Evolutionary conservation across 2,329 filamentous ascomycete species (phyloP).

Genomic region (Cyclaneusma minus): DNA sequence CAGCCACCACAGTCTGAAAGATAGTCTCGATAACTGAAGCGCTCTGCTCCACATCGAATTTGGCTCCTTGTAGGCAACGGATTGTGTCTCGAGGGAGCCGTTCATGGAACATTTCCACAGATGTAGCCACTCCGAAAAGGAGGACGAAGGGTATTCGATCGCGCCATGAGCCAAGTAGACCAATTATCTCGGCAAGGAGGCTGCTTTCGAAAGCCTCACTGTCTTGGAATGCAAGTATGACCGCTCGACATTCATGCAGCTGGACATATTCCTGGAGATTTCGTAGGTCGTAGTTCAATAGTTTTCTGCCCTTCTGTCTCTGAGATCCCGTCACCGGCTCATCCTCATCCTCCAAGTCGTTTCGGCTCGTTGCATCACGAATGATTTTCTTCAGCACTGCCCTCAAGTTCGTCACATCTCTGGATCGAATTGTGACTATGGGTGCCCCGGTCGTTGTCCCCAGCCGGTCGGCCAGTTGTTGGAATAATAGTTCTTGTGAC

Average conservation of each 20-base stretch:
- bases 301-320: conserved; percentile 36
- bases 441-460: conserved; percentile 29
- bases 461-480: conserved; percentile 48
- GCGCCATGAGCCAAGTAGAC: conserved; percentile 49
- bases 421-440: conserved; percentile 53
- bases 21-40: conserved; percentile 57
- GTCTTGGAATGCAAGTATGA: conserved; percentile 64
- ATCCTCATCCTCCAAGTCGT: conserved; percentile 33
- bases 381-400: conserved; percentile 59
- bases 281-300: conserved; percentile 67
- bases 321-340: conserved; percentile 28
- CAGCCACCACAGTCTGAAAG: conserved; percentile 49
- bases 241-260: conserved; percentile 34
- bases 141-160: conserved; percentile 64
- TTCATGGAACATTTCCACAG: conserved; percentile 64
- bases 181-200: conserved; percentile 56
- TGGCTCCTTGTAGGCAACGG: conserved; percentile 49
- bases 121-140: conserved; percentile 69
- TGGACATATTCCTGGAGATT: conserved; percentile 46
- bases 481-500: conserved; percentile 59
- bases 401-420: conserved; percentile 61
- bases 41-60: conserved; percentile 66
- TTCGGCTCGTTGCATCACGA: conserved; percentile 40
- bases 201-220: conserved; percentile 66
- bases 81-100: conserved; percentile 55